Evolutionary conservation across 2,329 filamentous ascomycete species (phyloP).

Genomic region (Fusarium sororula): DNA sequence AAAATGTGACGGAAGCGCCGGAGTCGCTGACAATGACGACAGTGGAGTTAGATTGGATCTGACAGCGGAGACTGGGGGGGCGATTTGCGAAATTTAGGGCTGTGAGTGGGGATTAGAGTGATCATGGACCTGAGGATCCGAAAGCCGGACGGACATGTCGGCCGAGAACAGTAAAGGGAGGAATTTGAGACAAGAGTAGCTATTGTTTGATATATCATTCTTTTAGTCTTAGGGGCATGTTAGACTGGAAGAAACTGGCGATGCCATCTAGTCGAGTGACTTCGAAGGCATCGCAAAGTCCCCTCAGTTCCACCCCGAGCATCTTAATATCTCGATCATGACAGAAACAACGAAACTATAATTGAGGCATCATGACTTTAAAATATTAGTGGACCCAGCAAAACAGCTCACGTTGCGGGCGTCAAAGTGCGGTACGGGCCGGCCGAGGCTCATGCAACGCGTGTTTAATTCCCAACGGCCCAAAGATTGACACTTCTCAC

Average conservation of each 20-base stretch:
- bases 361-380: not conserved
- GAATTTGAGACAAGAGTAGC: not conserved
- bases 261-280: too few relatives aligned
- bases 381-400: not conserved
- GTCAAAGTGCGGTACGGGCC: conserved; percentile 20
- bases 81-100: conserved; percentile 16
- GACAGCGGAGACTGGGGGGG: conserved; percentile 13
- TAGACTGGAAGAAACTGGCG: too few relatives aligned
- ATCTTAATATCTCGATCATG: not conserved
- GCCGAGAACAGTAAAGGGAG: conserved; percentile 6
- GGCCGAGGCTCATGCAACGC: conserved; percentile 17
- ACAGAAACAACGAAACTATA: not conserved
- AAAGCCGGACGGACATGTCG: conserved; percentile 20
- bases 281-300: not conserved
- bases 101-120: conserved; percentile 7
- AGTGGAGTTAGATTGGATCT: conserved; percentile 26
- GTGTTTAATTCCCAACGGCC: not conserved
- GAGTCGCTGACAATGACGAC: conserved; percentile 30
- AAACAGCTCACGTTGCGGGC: not conserved
- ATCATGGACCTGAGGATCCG: conserved; percentile 6
- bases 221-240: rapidly evolving
- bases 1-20: conserved; percentile 37
- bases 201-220: not conserved
- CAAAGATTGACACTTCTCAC: not conserved
- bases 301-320: rapidly evolving